These are phyloP conservation scores for Botrytis hyacinthi DNA, from an alignment of 2,329 filamentous ascomycete species.

Conservation along the genomic window DNA sequence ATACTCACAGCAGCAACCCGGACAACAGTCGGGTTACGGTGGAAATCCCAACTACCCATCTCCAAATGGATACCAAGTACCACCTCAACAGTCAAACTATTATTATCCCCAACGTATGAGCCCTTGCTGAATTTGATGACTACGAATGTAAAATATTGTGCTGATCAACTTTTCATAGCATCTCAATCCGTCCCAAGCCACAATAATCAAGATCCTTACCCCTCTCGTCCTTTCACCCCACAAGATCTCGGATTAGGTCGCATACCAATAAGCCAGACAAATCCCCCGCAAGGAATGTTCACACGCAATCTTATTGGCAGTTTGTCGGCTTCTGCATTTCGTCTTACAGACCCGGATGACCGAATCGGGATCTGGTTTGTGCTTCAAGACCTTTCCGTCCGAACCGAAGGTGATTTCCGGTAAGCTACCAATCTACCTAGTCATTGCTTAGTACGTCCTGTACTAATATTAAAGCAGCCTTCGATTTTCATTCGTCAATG, in stretches of 20 bases:
- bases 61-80: slow-evolving; percentile 42
- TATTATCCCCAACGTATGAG: slow-evolving; percentile 17
- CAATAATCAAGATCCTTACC: slow-evolving; percentile 18
- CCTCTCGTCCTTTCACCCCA: slow-evolving; percentile 24
- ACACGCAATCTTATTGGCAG: slow-evolving; percentile 94
- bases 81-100: slow-evolving; percentile 13
- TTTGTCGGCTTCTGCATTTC: slow-evolving; percentile 82
- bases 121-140: background rate
- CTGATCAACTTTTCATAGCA: slow-evolving; percentile 15
- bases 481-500: slow-evolving; percentile 77
- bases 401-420: slow-evolving; percentile 90
- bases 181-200: slow-evolving; percentile 25
- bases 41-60: slow-evolving; percentile 29
- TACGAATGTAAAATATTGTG: background rate
- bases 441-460: background rate
- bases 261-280: slow-evolving; percentile 36
- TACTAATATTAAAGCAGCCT: slow-evolving; percentile 44
- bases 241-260: slow-evolving; percentile 29
- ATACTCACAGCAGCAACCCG: slow-evolving; percentile 28
- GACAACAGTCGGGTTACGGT: slow-evolving; percentile 13
- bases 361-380: slow-evolving; percentile 96
- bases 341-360: slow-evolving; percentile 73
- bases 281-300: slow-evolving; percentile 73
- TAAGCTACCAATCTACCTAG: slow-evolving; percentile 45
- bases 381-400: slow-evolving; percentile 88